phyloP scores from a whole-genome alignment of 179 eudicot species.

The Spergularia azorica region DNA sequence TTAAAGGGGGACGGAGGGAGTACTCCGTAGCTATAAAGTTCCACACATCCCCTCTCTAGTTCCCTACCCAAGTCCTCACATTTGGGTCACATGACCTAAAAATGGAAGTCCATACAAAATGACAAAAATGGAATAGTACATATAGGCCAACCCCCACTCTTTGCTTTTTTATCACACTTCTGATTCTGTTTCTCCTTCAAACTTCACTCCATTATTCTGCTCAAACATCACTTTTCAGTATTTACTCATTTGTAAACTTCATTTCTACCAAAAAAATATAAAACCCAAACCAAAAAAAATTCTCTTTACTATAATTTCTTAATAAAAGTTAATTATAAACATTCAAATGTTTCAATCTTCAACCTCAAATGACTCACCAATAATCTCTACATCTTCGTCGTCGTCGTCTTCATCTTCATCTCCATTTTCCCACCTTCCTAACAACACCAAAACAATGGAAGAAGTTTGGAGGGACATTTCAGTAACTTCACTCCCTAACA shows the following conservation, averaged over 20 bases:
- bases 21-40: too few relatives aligned
- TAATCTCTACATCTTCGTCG: neutral
- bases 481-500: constrained; percentile 26
- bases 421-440: neutral
- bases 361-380: neutral
- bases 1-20: too few relatives aligned
- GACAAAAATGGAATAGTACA: neutral
- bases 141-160: too few relatives aligned
- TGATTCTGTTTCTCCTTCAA: neutral
- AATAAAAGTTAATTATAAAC: too few relatives aligned
- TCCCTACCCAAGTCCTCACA: neutral
- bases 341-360: constrained; percentile 26
- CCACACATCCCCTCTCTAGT: too few relatives aligned
- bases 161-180: too few relatives aligned
- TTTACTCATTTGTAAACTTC: too few relatives aligned
- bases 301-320: too few relatives aligned
- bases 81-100: constrained; percentile 14
- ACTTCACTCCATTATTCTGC: neutral
- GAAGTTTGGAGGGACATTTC: constrained; percentile 36
- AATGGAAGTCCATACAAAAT: neutral
- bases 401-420: constrained; percentile 12
- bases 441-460: constrained; percentile 23
- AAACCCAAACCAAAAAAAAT: neutral
- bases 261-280: neutral
- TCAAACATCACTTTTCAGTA: too few relatives aligned